phyloP scores from a whole-genome alignment of 257 asterid species.

The Verbena officinalis region DNA sequence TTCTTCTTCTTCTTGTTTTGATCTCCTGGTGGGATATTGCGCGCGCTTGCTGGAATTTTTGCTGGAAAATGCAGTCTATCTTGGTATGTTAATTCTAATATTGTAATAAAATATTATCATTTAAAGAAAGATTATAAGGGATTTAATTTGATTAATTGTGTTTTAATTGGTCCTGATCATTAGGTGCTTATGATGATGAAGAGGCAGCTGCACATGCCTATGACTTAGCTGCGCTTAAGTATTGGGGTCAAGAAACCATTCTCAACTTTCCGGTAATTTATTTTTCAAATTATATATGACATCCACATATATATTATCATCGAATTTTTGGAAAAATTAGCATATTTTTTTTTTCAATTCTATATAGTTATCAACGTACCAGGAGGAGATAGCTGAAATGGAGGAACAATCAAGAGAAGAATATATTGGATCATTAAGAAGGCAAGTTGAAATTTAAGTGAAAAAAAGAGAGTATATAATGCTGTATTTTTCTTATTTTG shows the following conservation, averaged over 20 bases:
- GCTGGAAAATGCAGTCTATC: conserved; percentile 65
- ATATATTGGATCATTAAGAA: conserved; percentile 82
- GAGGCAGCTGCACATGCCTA: conserved; percentile 87
- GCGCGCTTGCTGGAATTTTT: conserved; percentile 28
- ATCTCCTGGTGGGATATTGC: conserved; percentile 22
- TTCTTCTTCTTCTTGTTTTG: no score
- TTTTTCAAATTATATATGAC: no score
- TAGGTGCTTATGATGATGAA: conserved; percentile 90
- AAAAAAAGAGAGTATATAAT: no score
- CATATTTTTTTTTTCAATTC: not conserved
- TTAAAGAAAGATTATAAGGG: not conserved
- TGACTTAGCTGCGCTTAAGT: conserved; percentile 88
- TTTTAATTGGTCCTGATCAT: not conserved
- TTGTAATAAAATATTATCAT: no score
- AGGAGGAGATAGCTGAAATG: conserved; percentile 63
- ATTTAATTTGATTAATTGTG: not conserved
- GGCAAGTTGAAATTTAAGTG: conserved; percentile 34
- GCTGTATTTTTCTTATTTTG: not conserved
- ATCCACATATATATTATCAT: not conserved
- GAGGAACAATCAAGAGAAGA: conserved; percentile 85
- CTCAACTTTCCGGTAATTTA: conserved; percentile 71
- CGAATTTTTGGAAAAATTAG: not conserved
- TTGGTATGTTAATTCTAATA: conserved; percentile 47
- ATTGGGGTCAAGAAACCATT: conserved; percentile 85
- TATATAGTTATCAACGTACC: conserved; percentile 60